A percentile compares a stretch with the other conserved stretches of the same genome.
These are phyloP conservation scores for Rhizopus sp. DNA, from an alignment of 371 early-diverging fungal genomes.

Conservation along the genomic window DNA sequence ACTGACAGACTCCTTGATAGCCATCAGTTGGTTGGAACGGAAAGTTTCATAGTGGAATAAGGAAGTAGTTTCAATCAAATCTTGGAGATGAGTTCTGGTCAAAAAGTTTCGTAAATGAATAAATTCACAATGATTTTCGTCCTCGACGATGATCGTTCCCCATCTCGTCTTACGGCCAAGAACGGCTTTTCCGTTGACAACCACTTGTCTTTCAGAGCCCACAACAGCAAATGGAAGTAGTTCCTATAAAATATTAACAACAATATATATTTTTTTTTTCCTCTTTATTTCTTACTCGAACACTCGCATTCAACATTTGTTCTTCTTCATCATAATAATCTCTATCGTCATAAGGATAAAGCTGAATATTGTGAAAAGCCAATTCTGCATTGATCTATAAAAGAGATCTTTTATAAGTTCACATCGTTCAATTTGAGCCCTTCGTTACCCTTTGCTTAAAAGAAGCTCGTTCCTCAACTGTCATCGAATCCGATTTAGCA, in stretches of 20 bases:
- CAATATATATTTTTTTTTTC: neutral
- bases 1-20: constrained; percentile 64
- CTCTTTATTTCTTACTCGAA: constrained; percentile 20
- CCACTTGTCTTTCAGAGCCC: constrained; percentile 80
- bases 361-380: constrained; percentile 85
- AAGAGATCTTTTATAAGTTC: neutral
- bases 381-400: constrained; percentile 84
- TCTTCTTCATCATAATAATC: constrained; percentile 66
- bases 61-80: constrained; percentile 85
- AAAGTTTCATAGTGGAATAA: constrained; percentile 89
- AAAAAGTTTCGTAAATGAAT: constrained; percentile 85
- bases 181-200: constrained; percentile 77
- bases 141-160: constrained; percentile 72
- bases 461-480: constrained; percentile 69
- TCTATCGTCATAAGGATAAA: constrained; percentile 81
- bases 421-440: neutral
- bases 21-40: constrained; percentile 84
- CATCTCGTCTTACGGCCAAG: constrained; percentile 71
- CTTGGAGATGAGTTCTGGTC: constrained; percentile 83
- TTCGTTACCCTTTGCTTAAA: constrained; percentile 67
- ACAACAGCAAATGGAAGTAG: constrained; percentile 86
- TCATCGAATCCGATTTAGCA: constrained; percentile 85
- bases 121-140: constrained; percentile 78
- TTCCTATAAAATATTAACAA: constrained; percentile 40
- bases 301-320: constrained; percentile 66